Conservation (phyloP, 768 basidiomycete genomes). For the Mrakia frigida region DNA sequence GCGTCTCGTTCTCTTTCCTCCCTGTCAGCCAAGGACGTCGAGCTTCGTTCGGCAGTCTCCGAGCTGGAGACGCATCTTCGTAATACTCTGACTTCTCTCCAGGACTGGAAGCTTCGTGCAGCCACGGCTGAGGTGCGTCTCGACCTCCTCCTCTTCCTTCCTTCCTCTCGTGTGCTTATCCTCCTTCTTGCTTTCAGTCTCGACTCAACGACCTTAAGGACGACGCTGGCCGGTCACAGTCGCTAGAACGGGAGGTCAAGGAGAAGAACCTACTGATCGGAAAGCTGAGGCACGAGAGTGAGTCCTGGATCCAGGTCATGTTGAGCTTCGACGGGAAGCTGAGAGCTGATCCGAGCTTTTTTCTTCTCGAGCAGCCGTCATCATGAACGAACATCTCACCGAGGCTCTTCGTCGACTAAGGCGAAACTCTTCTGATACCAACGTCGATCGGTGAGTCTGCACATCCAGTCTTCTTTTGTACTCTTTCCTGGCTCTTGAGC, state of each 20-base stretch:
- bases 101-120: constrained; percentile 86
- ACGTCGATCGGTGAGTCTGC: constrained; percentile 62
- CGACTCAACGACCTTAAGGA: constrained; percentile 67
- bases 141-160: background rate
- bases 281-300: constrained; percentile 91
- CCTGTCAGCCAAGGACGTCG: constrained; percentile 74
- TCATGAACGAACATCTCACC: constrained; percentile 94
- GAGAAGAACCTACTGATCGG: constrained; percentile 94
- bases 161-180: background rate
- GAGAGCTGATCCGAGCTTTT: background rate
- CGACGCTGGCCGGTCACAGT: constrained; percentile 61
- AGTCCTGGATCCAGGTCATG: constrained; percentile 28
- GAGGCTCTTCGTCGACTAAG: constrained; percentile 93
- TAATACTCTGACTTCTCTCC: constrained; percentile 65
- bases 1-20: background rate
- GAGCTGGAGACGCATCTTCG: constrained; percentile 73
- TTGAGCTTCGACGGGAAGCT: background rate
- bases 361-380: constrained; percentile 74
- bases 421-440: constrained; percentile 72
- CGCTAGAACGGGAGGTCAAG: constrained; percentile 83
- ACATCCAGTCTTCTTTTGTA: too few relatives aligned
- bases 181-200: constrained; percentile 50
- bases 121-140: constrained; percentile 70
- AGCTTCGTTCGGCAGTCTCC: constrained; percentile 74
- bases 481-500: background rate